These are phyloP conservation scores for Sarocladiaceae sp. DNA, from an alignment of 2,329 filamentous ascomycete genomes.

Conservation along the genomic window DNA sequence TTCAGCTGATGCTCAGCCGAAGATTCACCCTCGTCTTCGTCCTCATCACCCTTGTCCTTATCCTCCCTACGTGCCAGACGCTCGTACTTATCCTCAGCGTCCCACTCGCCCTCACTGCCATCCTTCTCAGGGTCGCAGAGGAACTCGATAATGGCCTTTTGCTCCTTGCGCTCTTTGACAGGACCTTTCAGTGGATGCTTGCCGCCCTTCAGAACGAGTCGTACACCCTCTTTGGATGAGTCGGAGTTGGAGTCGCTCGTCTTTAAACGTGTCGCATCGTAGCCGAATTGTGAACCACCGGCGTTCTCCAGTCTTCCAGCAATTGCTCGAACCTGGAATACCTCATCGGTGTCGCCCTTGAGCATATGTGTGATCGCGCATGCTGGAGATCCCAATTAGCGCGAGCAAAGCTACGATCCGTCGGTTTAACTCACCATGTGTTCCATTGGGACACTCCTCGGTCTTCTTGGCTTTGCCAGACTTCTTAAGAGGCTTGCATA, in stretches of 20 bases:
- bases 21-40: constrained; percentile 32
- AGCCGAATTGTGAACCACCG: constrained; percentile 56
- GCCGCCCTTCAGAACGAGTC: constrained; percentile 60
- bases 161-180: constrained; percentile 44
- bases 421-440: constrained; percentile 48
- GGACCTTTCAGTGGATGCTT: constrained; percentile 45
- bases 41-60: constrained; percentile 20
- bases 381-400: constrained; percentile 39
- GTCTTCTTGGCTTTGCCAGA: constrained; percentile 47
- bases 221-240: constrained; percentile 63
- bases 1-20: constrained; percentile 45
- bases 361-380: constrained; percentile 65
- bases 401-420: not conserved
- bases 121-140: constrained; percentile 67
- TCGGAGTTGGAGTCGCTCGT: constrained; percentile 58
- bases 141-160: constrained; percentile 79
- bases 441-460: constrained; percentile 61
- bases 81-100: constrained; percentile 49
- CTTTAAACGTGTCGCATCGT: constrained; percentile 59
- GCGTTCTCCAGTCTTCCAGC: constrained; percentile 61
- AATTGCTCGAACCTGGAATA: constrained; percentile 61
- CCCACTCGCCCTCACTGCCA: constrained; percentile 66
- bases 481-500: constrained; percentile 63
- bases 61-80: constrained; percentile 15
- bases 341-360: constrained; percentile 39